Evolutionary conservation across 352 stramenopile species (phyloP).

Genomic region (Pythium phragmitis): DNA sequence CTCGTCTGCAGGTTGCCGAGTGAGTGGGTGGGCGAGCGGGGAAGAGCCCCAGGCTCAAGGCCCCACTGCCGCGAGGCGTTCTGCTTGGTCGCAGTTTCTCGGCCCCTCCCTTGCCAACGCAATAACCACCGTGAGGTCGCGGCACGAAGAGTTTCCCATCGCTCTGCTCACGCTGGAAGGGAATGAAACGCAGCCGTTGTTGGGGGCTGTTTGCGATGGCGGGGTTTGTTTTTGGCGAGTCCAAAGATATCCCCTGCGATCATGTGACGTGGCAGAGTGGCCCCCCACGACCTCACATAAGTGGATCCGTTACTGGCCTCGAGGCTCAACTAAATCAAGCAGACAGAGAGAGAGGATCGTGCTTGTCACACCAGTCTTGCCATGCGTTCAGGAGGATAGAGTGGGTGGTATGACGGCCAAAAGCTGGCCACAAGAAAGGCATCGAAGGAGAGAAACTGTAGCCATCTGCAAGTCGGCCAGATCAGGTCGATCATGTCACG

Average conservation of each 20-base stretch:
- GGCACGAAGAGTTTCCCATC: neutral
- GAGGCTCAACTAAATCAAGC: neutral
- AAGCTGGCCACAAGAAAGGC: no score
- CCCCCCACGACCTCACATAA: neutral
- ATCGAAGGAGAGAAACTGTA: neutral
- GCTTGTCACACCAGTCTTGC: neutral
- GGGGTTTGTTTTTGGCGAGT: neutral
- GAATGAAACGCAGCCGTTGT: neutral
- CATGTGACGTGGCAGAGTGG: neutral
- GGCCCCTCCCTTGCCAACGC: neutral
- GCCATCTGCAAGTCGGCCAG: neutral
- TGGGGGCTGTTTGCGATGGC: neutral
- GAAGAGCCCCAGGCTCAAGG: no score
- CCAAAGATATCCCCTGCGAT: constrained; percentile 13
- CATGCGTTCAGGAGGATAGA: neutral
- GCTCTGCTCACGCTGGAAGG: no score
- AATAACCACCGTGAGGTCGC: neutral
- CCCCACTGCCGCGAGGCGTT: no score
- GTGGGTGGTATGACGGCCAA: neutral
- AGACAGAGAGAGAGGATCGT: neutral
- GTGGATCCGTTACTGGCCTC: neutral
- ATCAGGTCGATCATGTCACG: no score
- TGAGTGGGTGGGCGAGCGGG: constrained; percentile 2
- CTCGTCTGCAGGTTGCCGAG: constrained; percentile 9
- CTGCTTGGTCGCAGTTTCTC: neutral